Base-by-base conservation (phyloP, 163 green algal species). In the Smithsoniella earleae region DNA sequence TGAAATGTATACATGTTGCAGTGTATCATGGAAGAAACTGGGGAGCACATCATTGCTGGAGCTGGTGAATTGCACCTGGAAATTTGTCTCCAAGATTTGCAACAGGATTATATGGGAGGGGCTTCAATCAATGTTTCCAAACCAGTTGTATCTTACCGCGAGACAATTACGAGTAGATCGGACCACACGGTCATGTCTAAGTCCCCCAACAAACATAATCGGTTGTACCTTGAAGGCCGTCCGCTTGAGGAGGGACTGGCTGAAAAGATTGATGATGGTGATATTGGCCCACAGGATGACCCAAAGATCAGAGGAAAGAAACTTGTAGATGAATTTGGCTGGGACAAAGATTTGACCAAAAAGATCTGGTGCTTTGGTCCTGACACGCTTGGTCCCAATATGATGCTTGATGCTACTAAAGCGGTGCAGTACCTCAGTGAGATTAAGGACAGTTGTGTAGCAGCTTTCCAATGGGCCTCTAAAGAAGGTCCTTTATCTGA, bases 191-290 rank as follows among this genome's bases (percentile, higher is more conserved):
- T 95, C 74, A 99, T 99, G 94, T 92, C 85, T 87, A 99, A 99
- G 89, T 98, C 94, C 13, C 93, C 94, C 82, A 98, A 99, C 93
- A 99, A 99, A 90, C 94, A 99, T 88, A 99, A 99, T 89, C 85
- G 92, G 66, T 80, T 98, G 64, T 97, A 98, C 89, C 79, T 82
- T 54, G 84, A 96, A 86, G 92, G 92, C 8, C 84, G 89, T 31
- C 88, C 93, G 38, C 89, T 98, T 79, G 94, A 98, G 85, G 93
- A 98, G 22, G 94, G 93, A 44, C 88, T 99, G 66, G 78, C 94
- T 54, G 93, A 98, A 84, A 91, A 88, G 38, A 96, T 99, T 79
- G 94, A 99, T 73, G 90, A 98, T 28, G 94, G 94, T 84, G 90
- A 89, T 73, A 73, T 94, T 30, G 87, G 87, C 18, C 83, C 76